Evolutionary conservation across 495 filamentous ascomycete species (phyloP).

Genomic region (Mytilinidion resinicola): DNA sequence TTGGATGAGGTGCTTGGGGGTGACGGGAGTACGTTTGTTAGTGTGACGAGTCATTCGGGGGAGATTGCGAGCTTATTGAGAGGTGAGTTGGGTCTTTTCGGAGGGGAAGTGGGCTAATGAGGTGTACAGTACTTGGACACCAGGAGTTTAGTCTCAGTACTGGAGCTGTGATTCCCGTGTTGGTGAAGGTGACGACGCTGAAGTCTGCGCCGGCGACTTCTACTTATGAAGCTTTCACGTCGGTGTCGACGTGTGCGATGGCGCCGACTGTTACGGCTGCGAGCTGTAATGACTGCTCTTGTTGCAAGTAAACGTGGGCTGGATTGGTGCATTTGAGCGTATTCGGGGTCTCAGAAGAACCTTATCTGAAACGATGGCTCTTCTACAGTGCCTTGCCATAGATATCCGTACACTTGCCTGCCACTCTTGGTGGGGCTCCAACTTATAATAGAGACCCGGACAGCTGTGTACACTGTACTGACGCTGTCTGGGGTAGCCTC

Average conservation of each 20-base stretch:
- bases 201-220: conserved; percentile 31
- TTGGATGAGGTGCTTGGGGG: conserved; percentile 58
- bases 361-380: too few species aligned
- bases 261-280: conserved; percentile 15
- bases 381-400: too few species aligned
- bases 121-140: conserved; percentile 27
- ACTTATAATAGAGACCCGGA: too few species aligned
- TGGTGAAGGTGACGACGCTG: conserved; percentile 31
- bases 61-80: conserved; percentile 54
- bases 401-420: too few species aligned
- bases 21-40: conserved; percentile 44
- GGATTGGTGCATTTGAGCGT: too few species aligned
- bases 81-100: conserved; percentile 29
- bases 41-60: conserved; percentile 61
- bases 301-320: conserved; percentile 8
- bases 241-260: conserved; percentile 15
- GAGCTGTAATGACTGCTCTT: conserved; percentile 22
- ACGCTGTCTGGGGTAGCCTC: too few species aligned
- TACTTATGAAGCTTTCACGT: conserved; percentile 19
- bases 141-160: conserved; percentile 27
- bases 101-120: neutral
- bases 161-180: conserved; percentile 32
- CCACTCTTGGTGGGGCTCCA: too few species aligned
- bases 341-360: too few species aligned
- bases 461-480: too few species aligned